phyloP scores from a whole-genome alignment of 1,284 basidiomycete genomes.

The Sanghuangporus weigelae region DNA sequence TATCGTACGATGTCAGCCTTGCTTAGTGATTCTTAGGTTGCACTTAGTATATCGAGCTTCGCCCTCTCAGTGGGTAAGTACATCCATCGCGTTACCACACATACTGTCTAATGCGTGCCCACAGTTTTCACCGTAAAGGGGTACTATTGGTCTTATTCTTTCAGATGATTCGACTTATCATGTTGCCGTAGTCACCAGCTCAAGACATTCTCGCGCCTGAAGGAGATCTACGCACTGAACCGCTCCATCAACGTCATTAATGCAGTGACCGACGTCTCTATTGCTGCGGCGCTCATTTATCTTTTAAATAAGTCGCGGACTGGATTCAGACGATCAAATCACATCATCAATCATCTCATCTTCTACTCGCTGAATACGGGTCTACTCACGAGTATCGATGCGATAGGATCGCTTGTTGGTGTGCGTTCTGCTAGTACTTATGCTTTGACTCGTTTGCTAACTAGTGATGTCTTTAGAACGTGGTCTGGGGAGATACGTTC shows the following conservation, averaged over 20 bases:
- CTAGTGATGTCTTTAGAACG: constrained; percentile 5
- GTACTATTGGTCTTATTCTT: background rate
- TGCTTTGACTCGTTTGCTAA: background rate
- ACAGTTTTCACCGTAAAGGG: constrained; percentile 7
- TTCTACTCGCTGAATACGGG: constrained; percentile 18
- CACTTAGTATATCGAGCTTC: constrained; percentile 1
- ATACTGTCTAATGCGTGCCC: no score
- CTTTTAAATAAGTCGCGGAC: constrained; percentile 16
- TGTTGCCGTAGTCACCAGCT: background rate
- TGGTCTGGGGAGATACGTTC: constrained; percentile 12
- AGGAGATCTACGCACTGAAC: constrained; percentile 8
- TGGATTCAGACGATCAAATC: constrained; percentile 16
- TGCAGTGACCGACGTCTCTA: constrained; percentile 13
- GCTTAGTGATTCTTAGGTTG: background rate
- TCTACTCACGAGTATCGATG: constrained; percentile 15
- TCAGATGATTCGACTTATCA: background rate
- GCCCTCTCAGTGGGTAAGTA: constrained; percentile 4
- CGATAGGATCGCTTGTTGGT: constrained; percentile 14
- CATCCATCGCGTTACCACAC: background rate
- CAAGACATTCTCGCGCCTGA: constrained; percentile 7
- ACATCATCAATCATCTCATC: constrained; percentile 17
- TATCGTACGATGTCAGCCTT: background rate
- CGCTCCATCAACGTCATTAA: constrained; percentile 13
- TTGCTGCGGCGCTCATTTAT: constrained; percentile 14
- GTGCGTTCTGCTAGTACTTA: constrained; percentile 1